A percentile compares a stretch with the other conserved stretches of the same genome.
Evolutionary conservation across 116 monocot genomes (phyloP).

Genomic region (Cymodocea nodosa): DNA sequence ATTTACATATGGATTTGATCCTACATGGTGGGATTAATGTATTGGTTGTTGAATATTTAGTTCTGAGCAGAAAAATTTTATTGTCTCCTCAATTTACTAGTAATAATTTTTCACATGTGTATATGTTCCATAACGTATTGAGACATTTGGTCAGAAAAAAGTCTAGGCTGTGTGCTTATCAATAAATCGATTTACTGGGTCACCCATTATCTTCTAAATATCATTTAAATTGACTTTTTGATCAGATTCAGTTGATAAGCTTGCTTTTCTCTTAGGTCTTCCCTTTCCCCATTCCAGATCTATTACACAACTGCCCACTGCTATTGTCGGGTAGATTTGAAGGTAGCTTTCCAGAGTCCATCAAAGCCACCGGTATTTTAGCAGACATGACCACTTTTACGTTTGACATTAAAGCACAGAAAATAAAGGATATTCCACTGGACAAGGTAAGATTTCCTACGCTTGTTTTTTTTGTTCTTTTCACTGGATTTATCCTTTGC

Average conservation of each 20-base stretch:
- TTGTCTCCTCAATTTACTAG: no score
- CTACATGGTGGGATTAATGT: no score
- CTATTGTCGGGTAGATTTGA: conserved; percentile 57
- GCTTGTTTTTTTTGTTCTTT: neutral
- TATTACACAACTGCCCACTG: conserved; percentile 45
- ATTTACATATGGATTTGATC: no score
- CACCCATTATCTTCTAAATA: neutral
- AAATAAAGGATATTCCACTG: conserved; percentile 49
- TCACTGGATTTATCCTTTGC: neutral
- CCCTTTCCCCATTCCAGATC: conserved; percentile 62
- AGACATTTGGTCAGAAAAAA: no score
- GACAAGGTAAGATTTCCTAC: conserved; percentile 49
- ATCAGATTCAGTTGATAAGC: neutral
- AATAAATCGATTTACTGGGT: neutral
- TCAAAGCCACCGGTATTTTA: conserved; percentile 53
- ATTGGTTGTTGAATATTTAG: no score
- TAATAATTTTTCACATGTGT: no score
- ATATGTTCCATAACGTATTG: no score
- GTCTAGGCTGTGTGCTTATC: no score
- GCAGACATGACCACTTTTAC: conserved; percentile 53
- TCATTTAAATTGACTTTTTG: neutral
- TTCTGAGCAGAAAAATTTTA: no score
- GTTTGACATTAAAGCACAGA: conserved; percentile 52
- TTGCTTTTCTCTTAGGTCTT: conserved; percentile 35
- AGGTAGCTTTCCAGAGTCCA: conserved; percentile 54